A percentile compares a stretch with the other conserved stretches of the same genome.
Evolutionary conservation across 768 basidiomycete species (phyloP).

Genomic region (Mycena albidolilacea): DNA sequence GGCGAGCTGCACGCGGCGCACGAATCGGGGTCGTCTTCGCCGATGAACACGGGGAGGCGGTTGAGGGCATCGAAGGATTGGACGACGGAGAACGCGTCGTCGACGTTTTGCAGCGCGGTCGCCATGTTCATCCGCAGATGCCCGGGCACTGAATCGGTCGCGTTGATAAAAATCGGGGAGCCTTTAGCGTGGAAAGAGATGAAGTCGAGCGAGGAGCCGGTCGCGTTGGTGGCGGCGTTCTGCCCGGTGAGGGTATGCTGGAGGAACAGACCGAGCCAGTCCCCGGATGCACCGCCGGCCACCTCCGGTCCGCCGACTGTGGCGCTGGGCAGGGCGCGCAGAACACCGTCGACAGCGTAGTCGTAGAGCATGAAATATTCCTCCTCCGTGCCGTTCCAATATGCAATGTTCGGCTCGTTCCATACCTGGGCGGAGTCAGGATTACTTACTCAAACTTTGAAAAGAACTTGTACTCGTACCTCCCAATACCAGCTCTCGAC

Average conservation of each 20-base stretch:
- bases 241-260: slow-evolving; percentile 36
- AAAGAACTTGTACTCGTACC: slow-evolving; percentile 20
- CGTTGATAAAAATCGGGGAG: slow-evolving; percentile 35
- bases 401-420: slow-evolving; percentile 39
- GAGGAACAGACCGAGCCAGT: slow-evolving; percentile 38
- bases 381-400: slow-evolving; percentile 39
- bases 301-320: slow-evolving; percentile 37
- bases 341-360: slow-evolving; percentile 37
- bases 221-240: slow-evolving; percentile 29
- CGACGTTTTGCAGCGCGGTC: slow-evolving; percentile 32
- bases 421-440: slow-evolving; percentile 34
- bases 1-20: slow-evolving; percentile 34
- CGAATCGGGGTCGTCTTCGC: slow-evolving; percentile 39
- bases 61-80: slow-evolving; percentile 33
- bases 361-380: slow-evolving; percentile 40
- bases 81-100: slow-evolving; percentile 38
- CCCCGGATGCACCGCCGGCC: slow-evolving; percentile 35
- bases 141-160: slow-evolving; percentile 32
- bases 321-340: slow-evolving; percentile 37
- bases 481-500: slow-evolving; percentile 40
- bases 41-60: slow-evolving; percentile 35
- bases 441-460: not conserved
- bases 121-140: slow-evolving; percentile 41
- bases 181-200: slow-evolving; percentile 40
- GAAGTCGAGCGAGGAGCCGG: slow-evolving; percentile 37